A percentile compares a stretch with the other conserved stretches of the same genome.
These are phyloP conservation scores for Xylariaceae sp. DNA, from an alignment of 2,329 filamentous ascomycete genomes.

Conservation along the genomic window DNA sequence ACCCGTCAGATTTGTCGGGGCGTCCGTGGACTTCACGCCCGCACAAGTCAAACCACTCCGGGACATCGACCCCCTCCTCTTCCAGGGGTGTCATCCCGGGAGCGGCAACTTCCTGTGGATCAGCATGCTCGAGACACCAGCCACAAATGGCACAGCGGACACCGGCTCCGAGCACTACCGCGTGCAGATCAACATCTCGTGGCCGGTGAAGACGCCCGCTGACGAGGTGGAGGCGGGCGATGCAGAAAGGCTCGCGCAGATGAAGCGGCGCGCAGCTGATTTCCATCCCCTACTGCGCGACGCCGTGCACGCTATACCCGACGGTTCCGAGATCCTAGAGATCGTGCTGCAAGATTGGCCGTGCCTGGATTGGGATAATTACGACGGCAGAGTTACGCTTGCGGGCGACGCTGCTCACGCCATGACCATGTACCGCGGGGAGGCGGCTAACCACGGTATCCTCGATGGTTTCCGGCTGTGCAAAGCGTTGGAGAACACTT, in stretches of 20 bases:
- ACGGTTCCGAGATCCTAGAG: slow-evolving; percentile 3
- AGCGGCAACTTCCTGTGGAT: slow-evolving; percentile 4
- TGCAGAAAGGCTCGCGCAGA: slow-evolving; percentile 2
- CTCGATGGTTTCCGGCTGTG: slow-evolving; percentile 2
- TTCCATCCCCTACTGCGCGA: slow-evolving; percentile 4
- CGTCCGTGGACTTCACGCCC: slow-evolving; percentile 1
- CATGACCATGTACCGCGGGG: slow-evolving; percentile 8
- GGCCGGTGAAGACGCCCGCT: slow-evolving; percentile 1
- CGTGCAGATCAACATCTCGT: slow-evolving; percentile 7
- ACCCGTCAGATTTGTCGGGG: slow-evolving; percentile 4
- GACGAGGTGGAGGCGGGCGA: slow-evolving; percentile 1
- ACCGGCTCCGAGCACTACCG: slow-evolving; percentile 1
- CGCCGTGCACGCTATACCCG: slow-evolving; percentile 1
- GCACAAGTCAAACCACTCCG: slow-evolving; percentile 2
- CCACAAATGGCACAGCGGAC: slow-evolving; percentile 3
- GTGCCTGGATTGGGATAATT: slow-evolving; percentile 3
- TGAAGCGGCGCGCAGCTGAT: slow-evolving; percentile 4
- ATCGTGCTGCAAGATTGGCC: slow-evolving; percentile 7
- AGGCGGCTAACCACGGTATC: slow-evolving; percentile 5
- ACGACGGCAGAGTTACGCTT: slow-evolving; percentile 3
- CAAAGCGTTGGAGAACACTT: too few species aligned
- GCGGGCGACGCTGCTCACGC: slow-evolving; percentile 7
- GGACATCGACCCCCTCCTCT: slow-evolving; percentile 6
- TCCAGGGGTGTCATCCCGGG: slow-evolving; percentile 5
- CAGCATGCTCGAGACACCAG: slow-evolving; percentile 5